Base-by-base conservation (phyloP, 1,284 basidiomycete genomes). In the Coniophora puteana region DNA sequence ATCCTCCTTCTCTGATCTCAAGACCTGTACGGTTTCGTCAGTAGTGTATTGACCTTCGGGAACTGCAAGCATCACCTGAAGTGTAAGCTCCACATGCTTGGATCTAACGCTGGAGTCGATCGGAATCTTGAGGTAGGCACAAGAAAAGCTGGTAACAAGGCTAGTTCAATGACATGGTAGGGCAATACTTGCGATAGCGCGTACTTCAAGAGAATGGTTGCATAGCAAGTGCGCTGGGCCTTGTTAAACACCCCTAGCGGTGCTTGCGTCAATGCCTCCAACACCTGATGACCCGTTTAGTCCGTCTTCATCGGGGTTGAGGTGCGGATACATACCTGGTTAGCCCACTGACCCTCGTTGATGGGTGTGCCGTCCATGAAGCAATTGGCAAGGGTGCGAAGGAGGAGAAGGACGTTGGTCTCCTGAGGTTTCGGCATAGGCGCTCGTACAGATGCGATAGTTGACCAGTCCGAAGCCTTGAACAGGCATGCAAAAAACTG, bases 331-430 rank as follows among this genome's bases (percentile, higher is more conserved):
- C 69, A 27, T 43, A 84, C 79, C 52, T 74, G 68, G 12, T 65
- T 63, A 10, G 74, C 67, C 74, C 80, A 83, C 10, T 59, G 55
- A 8, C 65, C 70, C 17, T 73, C 69, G 21, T 68, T 61, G 20
- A 72, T 47, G 3, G 55, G 54, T 13, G 63, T 62, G 16, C 65
- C 66, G 40, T 82, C 76, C 49, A 82, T 77, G 57, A 93, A 85
- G 24, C 77, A 67, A 58, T 99, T 99, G 16, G 89, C 83, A 16
- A 97, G 54, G 0, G 83, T 83, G 16, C 95, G 78, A 40, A 96
- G 65, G 1, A 88, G 73, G n/a, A 99, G 74, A 50, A 96, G 71
- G 8, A 86, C 74, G 57, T 96, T 97, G 8, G 87, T 94, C 54
- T 94, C 90, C 36, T 83, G 71, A 2, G 76, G 61, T 63, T 93